Base-by-base conservation (phyloP, 306 rosid genomes). In the Hippophae rhamnoides region DNA sequence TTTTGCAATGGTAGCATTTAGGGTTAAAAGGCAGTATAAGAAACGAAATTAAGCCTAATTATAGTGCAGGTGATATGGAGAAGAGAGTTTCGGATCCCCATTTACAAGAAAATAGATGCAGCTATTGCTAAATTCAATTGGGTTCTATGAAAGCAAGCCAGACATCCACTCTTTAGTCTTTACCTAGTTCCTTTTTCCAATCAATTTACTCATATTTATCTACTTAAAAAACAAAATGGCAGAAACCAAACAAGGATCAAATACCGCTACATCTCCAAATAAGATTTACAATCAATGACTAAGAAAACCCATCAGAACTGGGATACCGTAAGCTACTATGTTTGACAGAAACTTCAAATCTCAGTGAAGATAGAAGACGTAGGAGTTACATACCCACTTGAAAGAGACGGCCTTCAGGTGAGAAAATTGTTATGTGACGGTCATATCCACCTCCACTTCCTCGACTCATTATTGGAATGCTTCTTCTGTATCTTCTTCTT, bases 381-480 rank as follows among this genome's bases (percentile, higher is more conserved):
- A 46, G 6, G 49, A 64, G 38, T 58, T 26, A 48, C 80, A 44
- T 71, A 79, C 84, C 84, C 38, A 79, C 84, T 79, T 79, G 99
- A 59, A 93, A 93, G 46, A 93, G 86, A 59, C 99, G 99, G 5
- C 99, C 99, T 60, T 93, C 99, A 0, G 99, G 99, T 8, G 99
- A 93, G 90, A 92, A 93, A 57, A 93, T 93, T 13, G 99, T 93
- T 72, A 93, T 93, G 71, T 93, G 99, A 49, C 99, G 97, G 54
- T 93, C 97, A 45, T 93, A 93, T 13, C 99, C 97, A 9, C 95
- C 99, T 72, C 99, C 99, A 43, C 99, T 93, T 60, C 97, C 84
- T 13, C 84, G 80, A 64, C 80, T 79, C 84, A 79, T 79, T 65
- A n/a, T 65, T 46, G 5, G 23, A 57, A 7, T 7, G 27, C 62